Percentiles rank a stretch among this genome's conserved stretches.
Conservation (phyloP, 2,329 filamentous ascomycete genomes). For the Cladosporium sp. region DNA sequence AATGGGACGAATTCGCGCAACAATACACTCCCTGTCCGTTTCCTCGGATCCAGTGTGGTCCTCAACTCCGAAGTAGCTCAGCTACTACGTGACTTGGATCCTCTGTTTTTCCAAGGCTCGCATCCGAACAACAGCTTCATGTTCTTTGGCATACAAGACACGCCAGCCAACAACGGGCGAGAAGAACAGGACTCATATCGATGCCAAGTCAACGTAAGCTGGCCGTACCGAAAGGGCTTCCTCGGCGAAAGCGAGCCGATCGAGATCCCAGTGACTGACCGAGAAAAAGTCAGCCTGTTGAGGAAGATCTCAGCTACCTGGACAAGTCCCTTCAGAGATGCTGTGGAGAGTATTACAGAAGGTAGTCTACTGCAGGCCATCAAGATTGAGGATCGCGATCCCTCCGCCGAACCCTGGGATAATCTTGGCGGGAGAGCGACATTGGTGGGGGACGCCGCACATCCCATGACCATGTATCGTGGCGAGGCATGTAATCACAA, state of each 20-base stretch:
- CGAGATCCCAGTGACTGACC: slow-evolving; percentile 37
- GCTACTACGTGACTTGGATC: slow-evolving; percentile 45
- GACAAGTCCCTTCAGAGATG: slow-evolving; percentile 15
- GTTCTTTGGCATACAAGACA: slow-evolving; percentile 52
- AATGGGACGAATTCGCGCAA: background rate
- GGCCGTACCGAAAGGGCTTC: slow-evolving; percentile 33
- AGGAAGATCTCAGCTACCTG: slow-evolving; percentile 14
- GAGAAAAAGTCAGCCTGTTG: slow-evolving; percentile 15
- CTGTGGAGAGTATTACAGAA: slow-evolving; percentile 13
- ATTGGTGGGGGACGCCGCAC: slow-evolving; percentile 7
- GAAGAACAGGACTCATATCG: slow-evolving; percentile 5
- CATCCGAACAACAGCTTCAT: slow-evolving; percentile 50
- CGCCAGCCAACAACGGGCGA: slow-evolving; percentile 36
- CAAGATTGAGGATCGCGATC: slow-evolving; percentile 12
- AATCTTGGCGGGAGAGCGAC: slow-evolving; percentile 1
- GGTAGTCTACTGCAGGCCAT: slow-evolving; percentile 15
- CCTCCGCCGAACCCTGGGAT: slow-evolving; percentile 14
- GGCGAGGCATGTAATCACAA: slow-evolving; percentile 21
- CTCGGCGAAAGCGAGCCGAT: slow-evolving; percentile 23
- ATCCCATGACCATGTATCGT: slow-evolving; percentile 19
- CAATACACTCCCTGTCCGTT: slow-evolving; percentile 43
- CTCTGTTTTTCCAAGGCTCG: slow-evolving; percentile 52
- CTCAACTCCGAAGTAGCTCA: slow-evolving; percentile 40
- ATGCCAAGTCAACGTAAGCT: slow-evolving; percentile 40
- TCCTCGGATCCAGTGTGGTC: slow-evolving; percentile 39